Percentiles rank a stretch among this genome's conserved stretches.
These are phyloP conservation scores for Didymella pomorum DNA, from an alignment of 2,329 filamentous ascomycete genomes.

Conservation along the genomic window DNA sequence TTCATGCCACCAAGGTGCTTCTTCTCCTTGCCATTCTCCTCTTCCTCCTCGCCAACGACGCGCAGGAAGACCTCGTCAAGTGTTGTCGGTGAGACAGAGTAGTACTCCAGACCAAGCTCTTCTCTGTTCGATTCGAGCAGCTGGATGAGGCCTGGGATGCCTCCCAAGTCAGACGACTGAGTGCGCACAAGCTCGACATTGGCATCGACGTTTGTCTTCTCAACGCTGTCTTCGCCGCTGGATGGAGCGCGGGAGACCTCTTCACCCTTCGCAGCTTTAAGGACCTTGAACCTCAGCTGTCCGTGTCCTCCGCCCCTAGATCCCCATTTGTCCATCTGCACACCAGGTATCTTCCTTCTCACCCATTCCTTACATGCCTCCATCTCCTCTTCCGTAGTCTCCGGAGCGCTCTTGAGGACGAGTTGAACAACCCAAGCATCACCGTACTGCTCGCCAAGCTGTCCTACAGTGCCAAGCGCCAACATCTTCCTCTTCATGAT, in stretches of 20 bases:
- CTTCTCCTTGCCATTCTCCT: constrained; percentile 29
- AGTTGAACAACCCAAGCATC: constrained; percentile 83
- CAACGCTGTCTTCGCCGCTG: constrained; percentile 4
- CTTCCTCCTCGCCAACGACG: constrained; percentile 81
- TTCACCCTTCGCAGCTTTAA: constrained; percentile 55
- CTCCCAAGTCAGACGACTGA: constrained; percentile 40
- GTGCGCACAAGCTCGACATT: constrained; percentile 36
- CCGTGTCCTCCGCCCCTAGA: constrained; percentile 78
- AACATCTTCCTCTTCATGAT: constrained; percentile 89
- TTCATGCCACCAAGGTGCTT: constrained; percentile 2
- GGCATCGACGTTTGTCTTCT: constrained; percentile 25
- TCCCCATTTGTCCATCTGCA: constrained; percentile 66
- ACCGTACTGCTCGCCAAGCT: constrained; percentile 77
- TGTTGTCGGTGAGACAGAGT: constrained; percentile 85
- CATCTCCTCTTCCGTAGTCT: constrained; percentile 75
- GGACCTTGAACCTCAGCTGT: constrained; percentile 84
- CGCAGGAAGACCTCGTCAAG: constrained; percentile 89
- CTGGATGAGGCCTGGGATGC: constrained; percentile 74
- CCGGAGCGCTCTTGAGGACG: constrained; percentile 76
- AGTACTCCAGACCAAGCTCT: constrained; percentile 78
- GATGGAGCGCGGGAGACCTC: background rate
- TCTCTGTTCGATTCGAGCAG: constrained; percentile 75
- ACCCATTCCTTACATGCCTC: constrained; percentile 72
- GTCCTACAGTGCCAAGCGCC: constrained; percentile 77
- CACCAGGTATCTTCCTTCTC: constrained; percentile 65